Evolutionary conservation across 768 basidiomycete species (phyloP).

Genomic region (Boletus insuetus): DNA sequence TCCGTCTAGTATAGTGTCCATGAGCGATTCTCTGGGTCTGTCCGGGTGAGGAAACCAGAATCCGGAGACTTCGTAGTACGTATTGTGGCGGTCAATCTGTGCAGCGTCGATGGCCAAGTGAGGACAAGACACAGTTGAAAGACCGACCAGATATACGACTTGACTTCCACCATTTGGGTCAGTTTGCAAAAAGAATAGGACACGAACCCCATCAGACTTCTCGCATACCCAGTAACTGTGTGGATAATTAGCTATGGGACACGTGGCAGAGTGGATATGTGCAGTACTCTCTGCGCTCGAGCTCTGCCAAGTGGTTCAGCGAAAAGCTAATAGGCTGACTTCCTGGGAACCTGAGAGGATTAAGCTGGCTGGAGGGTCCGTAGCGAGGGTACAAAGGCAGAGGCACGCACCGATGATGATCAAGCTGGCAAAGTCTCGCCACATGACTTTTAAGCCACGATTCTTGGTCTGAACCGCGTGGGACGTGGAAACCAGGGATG

Average conservation of each 20-base stretch:
- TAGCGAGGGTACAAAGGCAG: background rate
- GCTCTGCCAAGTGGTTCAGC: constrained; percentile 59
- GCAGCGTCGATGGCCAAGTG: constrained; percentile 4
- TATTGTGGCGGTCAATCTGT: constrained; percentile 94
- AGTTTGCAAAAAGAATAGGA: constrained; percentile 77
- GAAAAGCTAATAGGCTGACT: constrained; percentile 95
- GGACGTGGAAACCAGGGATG: constrained; percentile 63
- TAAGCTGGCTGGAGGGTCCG: constrained; percentile 6
- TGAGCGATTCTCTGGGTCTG: constrained; percentile 60
- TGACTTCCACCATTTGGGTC: constrained; percentile 52
- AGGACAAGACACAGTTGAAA: background rate
- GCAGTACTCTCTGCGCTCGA: constrained; percentile 79
- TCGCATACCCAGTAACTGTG: constrained; percentile 98
- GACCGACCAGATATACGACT: constrained; percentile 71
- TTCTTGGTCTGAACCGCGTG: constrained; percentile 56
- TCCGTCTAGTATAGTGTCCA: constrained; percentile 85
- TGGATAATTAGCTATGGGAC: constrained; percentile 7
- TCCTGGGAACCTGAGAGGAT: constrained; percentile 75
- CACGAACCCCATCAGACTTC: constrained; percentile 94
- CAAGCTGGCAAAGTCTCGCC: constrained; percentile 61
- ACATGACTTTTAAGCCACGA: constrained; percentile 63
- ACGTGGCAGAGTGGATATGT: background rate
- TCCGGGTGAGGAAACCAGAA: constrained; percentile 91
- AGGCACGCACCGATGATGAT: constrained; percentile 56
- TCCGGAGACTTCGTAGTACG: constrained; percentile 70